Conservation (phyloP, 2,329 filamentous ascomycete genomes). For the Penicillium digitatum region DNA sequence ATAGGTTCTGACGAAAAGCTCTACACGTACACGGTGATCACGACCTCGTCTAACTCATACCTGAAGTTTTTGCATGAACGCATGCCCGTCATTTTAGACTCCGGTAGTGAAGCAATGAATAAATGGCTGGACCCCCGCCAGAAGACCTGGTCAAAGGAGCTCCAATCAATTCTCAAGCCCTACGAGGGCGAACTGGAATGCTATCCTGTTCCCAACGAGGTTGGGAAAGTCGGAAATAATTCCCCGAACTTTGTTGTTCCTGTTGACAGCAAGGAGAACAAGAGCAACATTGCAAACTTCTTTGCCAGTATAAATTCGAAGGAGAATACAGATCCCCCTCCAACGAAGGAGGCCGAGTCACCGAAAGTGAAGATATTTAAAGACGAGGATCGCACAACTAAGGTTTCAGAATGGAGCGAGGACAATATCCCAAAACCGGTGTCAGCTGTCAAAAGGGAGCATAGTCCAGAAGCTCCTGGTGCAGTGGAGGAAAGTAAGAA, state of each 20-base stretch:
- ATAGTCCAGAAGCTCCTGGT: conserved; percentile 28
- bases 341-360: conserved; percentile 31
- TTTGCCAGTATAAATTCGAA: conserved; percentile 60
- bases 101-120: conserved; percentile 64
- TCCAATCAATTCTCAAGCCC: conserved; percentile 76
- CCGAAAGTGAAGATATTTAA: conserved; percentile 28
- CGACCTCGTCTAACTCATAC: conserved; percentile 78
- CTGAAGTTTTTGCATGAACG: conserved; percentile 85
- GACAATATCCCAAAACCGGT: conserved; percentile 51
- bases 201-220: conserved; percentile 81
- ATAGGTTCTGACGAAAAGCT: conserved; percentile 61
- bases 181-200: conserved; percentile 74
- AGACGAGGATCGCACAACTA: conserved; percentile 9
- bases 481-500: conserved; percentile 25
- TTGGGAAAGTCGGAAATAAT: conserved; percentile 92
- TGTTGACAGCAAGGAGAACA: conserved; percentile 79
- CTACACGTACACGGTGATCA: conserved; percentile 93
- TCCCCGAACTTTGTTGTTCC: conserved; percentile 80
- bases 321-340: conserved; percentile 13
- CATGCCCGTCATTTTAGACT: conserved; percentile 90
- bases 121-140: conserved; percentile 74
- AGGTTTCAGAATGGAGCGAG: conserved; percentile 8
- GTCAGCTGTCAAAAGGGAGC: conserved; percentile 48
- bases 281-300: conserved; percentile 90
- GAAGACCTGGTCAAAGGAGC: conserved; percentile 69